Evolutionary conservation across 202 grass and related monocot genomes (phyloP), one percentile per base, ranked within the genome.

Genomic region (Setaria viridis): DNA sequence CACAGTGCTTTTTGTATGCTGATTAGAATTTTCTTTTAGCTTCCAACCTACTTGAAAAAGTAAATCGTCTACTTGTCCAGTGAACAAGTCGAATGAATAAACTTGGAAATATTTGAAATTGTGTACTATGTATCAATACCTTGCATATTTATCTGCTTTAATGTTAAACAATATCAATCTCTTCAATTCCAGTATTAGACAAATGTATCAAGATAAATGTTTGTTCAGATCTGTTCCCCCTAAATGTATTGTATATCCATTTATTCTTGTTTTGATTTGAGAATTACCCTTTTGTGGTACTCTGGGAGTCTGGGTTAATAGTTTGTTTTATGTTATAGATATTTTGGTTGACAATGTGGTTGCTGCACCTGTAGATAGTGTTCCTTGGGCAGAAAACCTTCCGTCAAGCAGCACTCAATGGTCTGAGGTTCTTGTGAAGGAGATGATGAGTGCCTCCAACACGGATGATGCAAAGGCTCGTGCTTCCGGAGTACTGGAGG

Each of bases 371-470:
- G 62, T 83, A 60, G 80, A 72, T 65, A 79, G 63, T 69, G 53
- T 55, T 30, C 62, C 70, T 6, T 49, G 7, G 48, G 54, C 39
- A 59, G 77, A 85, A 20, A 82, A 19, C 67, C 60, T 91, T 53
- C 82, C 57, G 19, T 86, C 81, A 62, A 87, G 69, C 50, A 78
- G 80, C 19, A 86, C 87, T 42, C 84, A 91, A 82, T 96, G 94
- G 91, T 91, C 91, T 66, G 94, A 96, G 53, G 67, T 96, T 74
- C 80, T 96, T 90, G 80, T 96, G 75, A 87, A 90, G 35, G 94
- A 93, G 77, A 91, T 96, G 87, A 46, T 13, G 21, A 79, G 45
- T 84, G 63, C 91, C 2, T 82, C 87, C 72, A 78, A 82, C 45
- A 32, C 85, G 48, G 74, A 82, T 45, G 85, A 96, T 76, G 85